Conservation (phyloP, 2,329 filamentous ascomycete species). For the Penicillium sp. region DNA sequence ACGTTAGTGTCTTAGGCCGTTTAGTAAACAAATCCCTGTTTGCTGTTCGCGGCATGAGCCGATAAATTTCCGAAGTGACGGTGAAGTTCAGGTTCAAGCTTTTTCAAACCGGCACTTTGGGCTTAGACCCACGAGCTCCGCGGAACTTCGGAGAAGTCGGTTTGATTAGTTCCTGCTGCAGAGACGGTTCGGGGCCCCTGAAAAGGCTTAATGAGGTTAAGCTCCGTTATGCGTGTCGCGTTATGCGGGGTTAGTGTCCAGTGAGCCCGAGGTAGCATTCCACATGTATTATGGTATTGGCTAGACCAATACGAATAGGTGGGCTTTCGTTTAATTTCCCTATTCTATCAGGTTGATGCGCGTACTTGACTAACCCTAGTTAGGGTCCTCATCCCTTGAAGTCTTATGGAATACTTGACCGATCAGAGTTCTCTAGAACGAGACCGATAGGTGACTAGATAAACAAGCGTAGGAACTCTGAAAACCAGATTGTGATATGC, state of each 20-base stretch:
- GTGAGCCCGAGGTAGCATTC: neutral
- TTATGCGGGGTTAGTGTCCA: neutral
- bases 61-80: neutral
- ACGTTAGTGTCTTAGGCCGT: neutral
- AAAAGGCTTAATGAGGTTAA: slow-evolving; percentile 1
- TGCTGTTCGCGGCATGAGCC: neutral
- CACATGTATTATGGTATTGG: neutral
- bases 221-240: neutral
- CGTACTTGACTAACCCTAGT: neutral
- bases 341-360: too few relatives aligned
- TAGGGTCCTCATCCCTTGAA: neutral
- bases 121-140: neutral
- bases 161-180: neutral
- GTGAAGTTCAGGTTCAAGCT: neutral
- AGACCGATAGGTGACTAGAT: too few relatives aligned
- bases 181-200: neutral
- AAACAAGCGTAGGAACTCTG: too few relatives aligned
- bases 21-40: neutral
- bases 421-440: too few relatives aligned
- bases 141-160: too few relatives aligned
- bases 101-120: neutral
- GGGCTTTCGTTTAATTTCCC: neutral
- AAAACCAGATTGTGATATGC: too few relatives aligned
- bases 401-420: neutral
- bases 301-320: neutral